Evolutionary conservation across 805 yeast genomes (phyloP).

Genomic region (Wickerhamiella dianesei): DNA sequence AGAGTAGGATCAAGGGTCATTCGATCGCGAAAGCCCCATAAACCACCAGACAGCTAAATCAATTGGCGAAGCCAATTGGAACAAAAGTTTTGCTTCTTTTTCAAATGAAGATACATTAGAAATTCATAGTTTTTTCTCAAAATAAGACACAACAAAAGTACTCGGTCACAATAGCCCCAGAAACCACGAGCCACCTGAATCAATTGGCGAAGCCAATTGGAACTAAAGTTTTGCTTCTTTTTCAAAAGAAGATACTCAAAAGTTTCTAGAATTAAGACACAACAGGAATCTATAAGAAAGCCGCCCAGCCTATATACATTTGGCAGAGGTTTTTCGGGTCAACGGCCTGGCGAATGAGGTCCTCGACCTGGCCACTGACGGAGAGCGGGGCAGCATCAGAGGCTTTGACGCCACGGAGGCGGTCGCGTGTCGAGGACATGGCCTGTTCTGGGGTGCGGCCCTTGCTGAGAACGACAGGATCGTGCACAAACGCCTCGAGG

Average conservation of each 20-base stretch:
- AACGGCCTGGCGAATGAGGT: constrained; percentile 69
- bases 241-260: neutral
- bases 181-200: too few relatives aligned
- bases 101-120: neutral
- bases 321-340: constrained; percentile 54
- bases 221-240: too few relatives aligned
- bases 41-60: too few relatives aligned
- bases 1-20: too few relatives aligned
- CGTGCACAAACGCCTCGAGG: constrained; percentile 83
- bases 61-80: too few relatives aligned
- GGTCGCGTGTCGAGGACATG: constrained; percentile 55
- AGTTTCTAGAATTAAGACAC: too few relatives aligned
- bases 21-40: too few relatives aligned
- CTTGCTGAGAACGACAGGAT: constrained; percentile 57
- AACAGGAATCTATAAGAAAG: constrained; percentile 36
- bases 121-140: too few relatives aligned
- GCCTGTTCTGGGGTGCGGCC: constrained; percentile 35
- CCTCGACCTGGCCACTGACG: constrained; percentile 85
- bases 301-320: constrained; percentile 94
- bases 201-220: too few relatives aligned
- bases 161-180: too few relatives aligned
- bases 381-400: constrained; percentile 78
- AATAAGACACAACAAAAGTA: too few relatives aligned
- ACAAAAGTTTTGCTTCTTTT: too few relatives aligned
- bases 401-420: constrained; percentile 70